These are phyloP conservation scores for Friedmanniomyces simplex DNA, from an alignment of 495 filamentous ascomycete genomes.

Conservation along the genomic window DNA sequence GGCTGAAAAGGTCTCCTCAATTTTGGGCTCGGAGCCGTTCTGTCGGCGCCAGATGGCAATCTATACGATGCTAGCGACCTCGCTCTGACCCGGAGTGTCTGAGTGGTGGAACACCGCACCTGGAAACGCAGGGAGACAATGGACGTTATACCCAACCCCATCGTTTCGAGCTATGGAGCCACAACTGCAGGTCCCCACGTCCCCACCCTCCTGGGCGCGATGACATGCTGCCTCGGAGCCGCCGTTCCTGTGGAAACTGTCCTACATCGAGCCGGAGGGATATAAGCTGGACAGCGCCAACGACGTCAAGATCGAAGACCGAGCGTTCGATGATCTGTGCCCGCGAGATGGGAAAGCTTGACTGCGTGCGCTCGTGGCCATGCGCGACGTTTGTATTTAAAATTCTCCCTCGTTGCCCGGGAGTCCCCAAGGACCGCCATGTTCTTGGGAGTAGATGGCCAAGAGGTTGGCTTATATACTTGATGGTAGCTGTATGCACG, in stretches of 20 bases:
- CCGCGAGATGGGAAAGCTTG: background rate
- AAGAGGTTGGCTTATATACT: background rate
- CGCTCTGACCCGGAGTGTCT: no score
- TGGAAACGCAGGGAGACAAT: no score
- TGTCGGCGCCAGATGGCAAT: no score
- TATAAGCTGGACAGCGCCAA: background rate
- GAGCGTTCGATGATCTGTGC: background rate
- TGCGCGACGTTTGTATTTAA: background rate
- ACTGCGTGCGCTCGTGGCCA: background rate
- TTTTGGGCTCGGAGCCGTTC: no score
- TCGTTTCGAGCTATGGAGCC: background rate
- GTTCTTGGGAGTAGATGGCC: background rate
- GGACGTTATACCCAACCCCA: background rate
- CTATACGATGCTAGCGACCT: no score
- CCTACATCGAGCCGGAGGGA: background rate
- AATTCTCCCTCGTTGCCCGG: background rate
- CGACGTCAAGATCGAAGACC: background rate
- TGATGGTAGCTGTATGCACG: background rate
- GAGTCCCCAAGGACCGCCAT: background rate
- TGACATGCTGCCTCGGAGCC: background rate
- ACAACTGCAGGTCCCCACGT: background rate
- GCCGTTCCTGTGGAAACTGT: background rate
- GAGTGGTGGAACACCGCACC: no score
- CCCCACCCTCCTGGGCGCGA: background rate
- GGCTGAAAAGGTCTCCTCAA: no score